phyloP scores from a whole-genome alignment of 225 moss, liverwort and hornwort genomes.

The Physcomitrellopsis africana region DNA sequence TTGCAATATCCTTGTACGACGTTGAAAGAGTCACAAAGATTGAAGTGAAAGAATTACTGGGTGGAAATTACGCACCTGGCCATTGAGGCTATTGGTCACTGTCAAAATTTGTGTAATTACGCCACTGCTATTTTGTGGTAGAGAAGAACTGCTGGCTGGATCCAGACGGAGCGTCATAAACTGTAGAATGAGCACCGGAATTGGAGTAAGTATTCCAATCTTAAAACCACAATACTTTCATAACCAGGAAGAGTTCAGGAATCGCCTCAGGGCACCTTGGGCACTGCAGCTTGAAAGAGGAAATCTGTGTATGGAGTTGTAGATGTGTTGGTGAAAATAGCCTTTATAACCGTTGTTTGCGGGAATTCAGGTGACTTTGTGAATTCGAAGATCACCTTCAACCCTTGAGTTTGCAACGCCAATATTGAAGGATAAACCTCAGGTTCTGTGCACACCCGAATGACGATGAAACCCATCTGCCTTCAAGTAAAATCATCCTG shows the following conservation, averaged over 20 bases:
- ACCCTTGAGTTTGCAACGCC: conserved; percentile 73
- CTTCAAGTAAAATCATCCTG: not conserved
- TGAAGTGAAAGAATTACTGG: not conserved
- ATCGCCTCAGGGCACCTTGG: conserved; percentile 61
- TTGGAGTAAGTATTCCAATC: conserved; percentile 6
- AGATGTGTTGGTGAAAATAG: conserved; percentile 72
- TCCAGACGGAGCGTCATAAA: conserved; percentile 82
- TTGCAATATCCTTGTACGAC: not conserved
- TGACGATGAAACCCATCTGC: not conserved
- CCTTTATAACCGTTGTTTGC: conserved; percentile 70
- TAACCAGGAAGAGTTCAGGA: not conserved
- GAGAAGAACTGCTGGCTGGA: conserved; percentile 74
- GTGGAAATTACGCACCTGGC: conserved; percentile 58
- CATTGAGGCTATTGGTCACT: conserved; percentile 72
- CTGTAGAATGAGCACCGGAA: conserved; percentile 45
- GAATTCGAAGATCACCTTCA: conserved; percentile 83
- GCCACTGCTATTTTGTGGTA: conserved; percentile 63
- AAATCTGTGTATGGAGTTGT: conserved; percentile 78
- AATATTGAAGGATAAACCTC: conserved; percentile 61
- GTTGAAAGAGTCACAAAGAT: not conserved
- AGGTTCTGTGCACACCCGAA: conserved; percentile 23
- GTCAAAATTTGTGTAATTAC: conserved; percentile 76
- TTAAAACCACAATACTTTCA: not conserved
- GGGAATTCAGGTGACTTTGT: conserved; percentile 57
- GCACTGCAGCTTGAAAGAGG: conserved; percentile 88